Evolutionary conservation across 352 stramenopile species (phyloP).

Genomic region (Globisporangium nodosum): DNA sequence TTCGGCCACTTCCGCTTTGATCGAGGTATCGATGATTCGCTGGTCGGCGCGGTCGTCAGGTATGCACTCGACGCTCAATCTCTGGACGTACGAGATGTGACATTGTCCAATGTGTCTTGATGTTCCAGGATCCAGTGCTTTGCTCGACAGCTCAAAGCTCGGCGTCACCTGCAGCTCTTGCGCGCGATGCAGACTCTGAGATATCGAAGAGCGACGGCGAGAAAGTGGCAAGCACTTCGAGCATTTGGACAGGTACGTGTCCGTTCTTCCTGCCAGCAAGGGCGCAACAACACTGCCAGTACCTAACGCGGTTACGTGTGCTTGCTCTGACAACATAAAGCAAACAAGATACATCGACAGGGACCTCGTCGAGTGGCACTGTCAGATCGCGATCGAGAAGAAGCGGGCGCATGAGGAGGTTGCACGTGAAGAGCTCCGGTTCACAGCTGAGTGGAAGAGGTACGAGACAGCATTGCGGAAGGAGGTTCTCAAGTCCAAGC

Average conservation of each 20-base stretch:
- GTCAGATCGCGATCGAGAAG: constrained; percentile 24
- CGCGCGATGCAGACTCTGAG: constrained; percentile 3
- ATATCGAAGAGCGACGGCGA: neutral
- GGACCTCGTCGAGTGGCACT: constrained; percentile 26
- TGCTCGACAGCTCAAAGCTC: constrained; percentile 10
- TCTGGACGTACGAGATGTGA: too few species aligned
- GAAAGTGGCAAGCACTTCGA: constrained; percentile 12
- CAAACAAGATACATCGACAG: constrained; percentile 10
- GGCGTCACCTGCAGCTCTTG: constrained; percentile 1
- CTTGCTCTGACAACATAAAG: neutral
- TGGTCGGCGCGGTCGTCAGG: constrained; percentile 14
- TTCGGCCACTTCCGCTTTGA: constrained; percentile 19
- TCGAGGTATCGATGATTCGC: neutral
- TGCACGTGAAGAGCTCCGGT: constrained; percentile 16
- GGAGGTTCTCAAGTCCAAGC: constrained; percentile 30
- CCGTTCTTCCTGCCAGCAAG: too few species aligned
- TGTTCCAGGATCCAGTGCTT: constrained; percentile 20
- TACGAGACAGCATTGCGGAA: constrained; percentile 33
- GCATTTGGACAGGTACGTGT: constrained; percentile 5
- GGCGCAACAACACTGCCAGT: neutral
- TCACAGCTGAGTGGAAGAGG: constrained; percentile 23
- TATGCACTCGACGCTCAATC: neutral
- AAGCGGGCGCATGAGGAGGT: constrained; percentile 17
- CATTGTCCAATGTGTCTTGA: neutral
- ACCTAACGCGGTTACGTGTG: neutral